phyloP scores from a whole-genome alignment of 2,329 filamentous ascomycete species.

The Fusarium musae region DNA sequence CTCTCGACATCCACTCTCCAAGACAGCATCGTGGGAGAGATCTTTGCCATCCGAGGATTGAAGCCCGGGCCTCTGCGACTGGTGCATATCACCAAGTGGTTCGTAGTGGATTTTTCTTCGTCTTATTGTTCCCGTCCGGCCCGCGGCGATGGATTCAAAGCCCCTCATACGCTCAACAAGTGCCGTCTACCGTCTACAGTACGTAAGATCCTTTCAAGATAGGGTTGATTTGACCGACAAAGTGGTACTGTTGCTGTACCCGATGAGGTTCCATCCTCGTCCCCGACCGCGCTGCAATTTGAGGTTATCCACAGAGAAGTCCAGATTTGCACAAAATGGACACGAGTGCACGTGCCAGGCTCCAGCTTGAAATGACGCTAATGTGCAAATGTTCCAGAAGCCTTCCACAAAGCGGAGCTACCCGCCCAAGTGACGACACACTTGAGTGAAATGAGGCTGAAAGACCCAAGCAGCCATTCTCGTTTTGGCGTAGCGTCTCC shows the following conservation, averaged over 20 bases:
- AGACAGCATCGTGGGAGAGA: conserved; percentile 18
- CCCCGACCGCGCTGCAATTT: conserved; percentile 40
- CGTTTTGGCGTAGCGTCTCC: conserved; percentile 27
- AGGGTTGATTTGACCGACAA: conserved; percentile 18
- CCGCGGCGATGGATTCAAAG: conserved; percentile 40
- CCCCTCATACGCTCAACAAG: conserved; percentile 27
- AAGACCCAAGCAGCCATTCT: conserved; percentile 29
- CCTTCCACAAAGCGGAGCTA: conserved; percentile 37
- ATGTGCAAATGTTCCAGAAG: conserved; percentile 43
- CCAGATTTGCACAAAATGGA: conserved; percentile 42
- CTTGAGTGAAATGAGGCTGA: conserved; percentile 41
- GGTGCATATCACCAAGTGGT: conserved; percentile 39
- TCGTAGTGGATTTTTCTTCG: conserved; percentile 34
- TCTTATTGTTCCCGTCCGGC: conserved; percentile 30
- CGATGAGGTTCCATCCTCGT: conserved; percentile 34
- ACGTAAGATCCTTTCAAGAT: conserved; percentile 14
- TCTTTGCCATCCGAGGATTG: conserved; percentile 31
- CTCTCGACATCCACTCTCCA: conserved; percentile 14
- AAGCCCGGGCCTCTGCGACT: conserved; percentile 24
- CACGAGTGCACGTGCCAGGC: conserved; percentile 41
- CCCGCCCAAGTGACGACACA: conserved; percentile 36
- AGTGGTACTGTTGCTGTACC: conserved; percentile 14
- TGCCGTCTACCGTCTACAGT: conserved; percentile 21
- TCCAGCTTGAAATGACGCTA: conserved; percentile 10
- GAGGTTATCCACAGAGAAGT: conserved; percentile 27